A percentile compares a stretch with the other conserved stretches of the same genome.
Conservation (phyloP, 140 eudicot species). For the Senecio squalidus region DNA sequence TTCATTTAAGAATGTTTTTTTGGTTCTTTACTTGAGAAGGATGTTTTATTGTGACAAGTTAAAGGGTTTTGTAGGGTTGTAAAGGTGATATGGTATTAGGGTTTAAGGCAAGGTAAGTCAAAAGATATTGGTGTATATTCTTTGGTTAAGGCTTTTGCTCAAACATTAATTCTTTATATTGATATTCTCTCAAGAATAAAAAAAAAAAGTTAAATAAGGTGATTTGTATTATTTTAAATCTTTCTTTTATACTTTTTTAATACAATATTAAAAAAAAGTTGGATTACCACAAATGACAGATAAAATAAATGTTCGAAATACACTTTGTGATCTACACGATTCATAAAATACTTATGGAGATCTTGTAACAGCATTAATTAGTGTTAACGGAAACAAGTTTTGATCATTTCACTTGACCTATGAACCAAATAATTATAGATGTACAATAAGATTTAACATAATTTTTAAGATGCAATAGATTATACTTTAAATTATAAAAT, state of each 20-base stretch:
- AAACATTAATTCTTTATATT: constrained; percentile 8
- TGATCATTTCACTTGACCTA: too few relatives aligned
- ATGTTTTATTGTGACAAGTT: constrained; percentile 2
- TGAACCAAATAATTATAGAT: too few relatives aligned
- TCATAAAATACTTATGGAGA: too few relatives aligned
- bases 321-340: too few relatives aligned
- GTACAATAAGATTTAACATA: too few relatives aligned
- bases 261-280: neutral
- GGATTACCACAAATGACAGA: neutral
- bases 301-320: neutral
- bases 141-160: constrained; percentile 33
- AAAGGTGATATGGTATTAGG: constrained; percentile 39
- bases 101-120: constrained; percentile 41
- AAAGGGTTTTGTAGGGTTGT: constrained; percentile 53
- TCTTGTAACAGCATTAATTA: too few relatives aligned
- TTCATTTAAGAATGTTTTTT: constrained; percentile 15
- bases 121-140: constrained; percentile 30
- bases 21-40: constrained; percentile 87
- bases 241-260: neutral
- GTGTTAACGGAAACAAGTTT: too few relatives aligned
- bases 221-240: neutral
- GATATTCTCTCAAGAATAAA: neutral
- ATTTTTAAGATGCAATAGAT: too few relatives aligned
- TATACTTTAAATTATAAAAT: too few relatives aligned
- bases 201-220: neutral